Base-by-base conservation (phyloP, 371 early-diverging fungal species). In the Mortierella sp. region DNA sequence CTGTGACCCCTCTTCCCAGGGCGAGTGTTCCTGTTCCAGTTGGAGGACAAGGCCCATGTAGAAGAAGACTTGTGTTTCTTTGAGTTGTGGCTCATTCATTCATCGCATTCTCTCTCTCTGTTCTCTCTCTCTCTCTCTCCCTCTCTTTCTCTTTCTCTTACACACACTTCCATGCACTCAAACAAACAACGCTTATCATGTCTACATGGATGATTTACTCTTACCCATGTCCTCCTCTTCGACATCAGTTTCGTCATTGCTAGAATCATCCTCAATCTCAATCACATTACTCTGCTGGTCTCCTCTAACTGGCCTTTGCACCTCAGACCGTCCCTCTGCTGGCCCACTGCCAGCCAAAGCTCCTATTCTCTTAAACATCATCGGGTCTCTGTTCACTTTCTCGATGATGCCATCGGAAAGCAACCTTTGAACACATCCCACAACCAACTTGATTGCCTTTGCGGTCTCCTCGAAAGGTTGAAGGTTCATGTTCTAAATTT, bases 331-430 rank as follows among this genome's bases (percentile, higher is more conserved):
- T n/a, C 21, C 26, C 59, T 43, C 59, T 50, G 37, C 30, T 14
- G 46, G 45, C 46, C 43, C n/a, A 7, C 18, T 16, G 57, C 23
- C 50, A 16, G 59, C 47, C 57, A 52, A 58, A 21, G 0, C 37
- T 3, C 9, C 37, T 9, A 37, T 9, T 37, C 37, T 37, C 37
- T 37, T 37, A 56, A 61, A 64, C 19, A 26, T 21, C 68, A 74
- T 56, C 29, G 45, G 18, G 0, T 25, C 30, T 23, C 45, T n/a
- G 18, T 29, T 52, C 21, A 23, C 48, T 21, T 11, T 57, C 30
- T 68, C 74, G 21, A 74, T 11, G 23, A n/a, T 18, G 0, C 65
- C 61, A 29, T 63, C 68, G 1, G 48, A 19, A 15, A 60, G 18
- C 9, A 74, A 58, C 43, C 29, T 59, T 23, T 53, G 28, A 19